Evolutionary conservation across 192 early-diverging fungal species (phyloP).

Genomic region (Oehlia diaphana): DNA sequence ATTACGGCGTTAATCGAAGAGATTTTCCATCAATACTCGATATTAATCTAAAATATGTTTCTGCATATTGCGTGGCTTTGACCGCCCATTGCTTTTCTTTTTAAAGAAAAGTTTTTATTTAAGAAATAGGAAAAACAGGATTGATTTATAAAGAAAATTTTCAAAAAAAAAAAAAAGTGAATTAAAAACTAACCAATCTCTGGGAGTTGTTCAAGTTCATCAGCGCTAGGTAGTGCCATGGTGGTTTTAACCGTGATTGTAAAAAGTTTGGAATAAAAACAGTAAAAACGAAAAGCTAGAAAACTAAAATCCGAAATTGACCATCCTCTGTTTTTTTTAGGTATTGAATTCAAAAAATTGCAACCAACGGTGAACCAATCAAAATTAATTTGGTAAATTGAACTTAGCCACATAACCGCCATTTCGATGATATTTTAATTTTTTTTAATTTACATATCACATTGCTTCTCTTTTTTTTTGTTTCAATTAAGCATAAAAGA

Average conservation of each 20-base stretch:
- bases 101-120: slow-evolving; percentile 7
- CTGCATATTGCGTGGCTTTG: slow-evolving; percentile 93
- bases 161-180: not conserved
- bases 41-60: slow-evolving; percentile 89
- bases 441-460: too few relatives aligned
- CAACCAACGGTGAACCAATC: slow-evolving; percentile 15
- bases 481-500: too few relatives aligned
- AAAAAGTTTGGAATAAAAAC: not conserved
- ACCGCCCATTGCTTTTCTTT: slow-evolving; percentile 93
- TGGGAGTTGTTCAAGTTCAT: not conserved
- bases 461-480: too few relatives aligned
- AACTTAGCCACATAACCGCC: slow-evolving; percentile 7
- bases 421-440: too few relatives aligned
- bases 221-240: not conserved
- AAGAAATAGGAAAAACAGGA: too few relatives aligned
- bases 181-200: not conserved
- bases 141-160: not conserved
- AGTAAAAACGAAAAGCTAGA: not conserved
- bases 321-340: too few relatives aligned
- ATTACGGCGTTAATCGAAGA: slow-evolving; percentile 77
- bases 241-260: not conserved
- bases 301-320: not conserved
- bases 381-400: not conserved
- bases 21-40: slow-evolving; percentile 65
- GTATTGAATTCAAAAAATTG: too few relatives aligned